Conservation (phyloP, 306 rosid species). For the Corylus avellana region DNA sequence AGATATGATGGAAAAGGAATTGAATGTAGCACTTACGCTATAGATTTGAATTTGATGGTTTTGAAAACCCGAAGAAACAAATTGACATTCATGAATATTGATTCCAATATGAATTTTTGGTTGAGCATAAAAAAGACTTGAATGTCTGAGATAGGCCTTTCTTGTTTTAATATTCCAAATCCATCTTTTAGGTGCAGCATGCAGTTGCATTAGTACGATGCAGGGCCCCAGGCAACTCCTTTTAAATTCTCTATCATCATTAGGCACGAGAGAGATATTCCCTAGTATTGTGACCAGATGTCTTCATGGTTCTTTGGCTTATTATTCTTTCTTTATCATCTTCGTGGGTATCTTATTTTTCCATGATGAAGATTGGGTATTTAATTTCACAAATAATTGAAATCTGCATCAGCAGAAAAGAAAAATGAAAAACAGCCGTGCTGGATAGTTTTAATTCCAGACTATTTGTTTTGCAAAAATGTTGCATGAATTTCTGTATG, state of each 20-base stretch:
- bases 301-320: neutral
- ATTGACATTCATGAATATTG: neutral
- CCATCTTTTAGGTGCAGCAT: neutral
- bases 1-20: neutral
- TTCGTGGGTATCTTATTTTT: neutral
- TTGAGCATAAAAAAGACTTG: neutral
- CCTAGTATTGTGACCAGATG: neutral
- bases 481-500: neutral
- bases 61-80: neutral
- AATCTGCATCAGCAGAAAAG: neutral
- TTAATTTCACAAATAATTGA: neutral
- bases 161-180: neutral
- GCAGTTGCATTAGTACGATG: neutral
- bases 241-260: neutral
- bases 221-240: too few relatives aligned
- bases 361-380: neutral
- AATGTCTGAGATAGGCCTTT: neutral
- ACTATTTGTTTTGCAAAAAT: neutral
- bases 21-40: neutral
- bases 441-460: neutral
- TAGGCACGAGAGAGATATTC: neutral
- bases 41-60: neutral
- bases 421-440: neutral
- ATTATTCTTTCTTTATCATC: neutral
- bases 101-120: neutral